Evolutionary conservation across 257 asterid species (phyloP), one percentile per base, ranked within the genome.

Genomic region (Ligustrum vulgare): DNA sequence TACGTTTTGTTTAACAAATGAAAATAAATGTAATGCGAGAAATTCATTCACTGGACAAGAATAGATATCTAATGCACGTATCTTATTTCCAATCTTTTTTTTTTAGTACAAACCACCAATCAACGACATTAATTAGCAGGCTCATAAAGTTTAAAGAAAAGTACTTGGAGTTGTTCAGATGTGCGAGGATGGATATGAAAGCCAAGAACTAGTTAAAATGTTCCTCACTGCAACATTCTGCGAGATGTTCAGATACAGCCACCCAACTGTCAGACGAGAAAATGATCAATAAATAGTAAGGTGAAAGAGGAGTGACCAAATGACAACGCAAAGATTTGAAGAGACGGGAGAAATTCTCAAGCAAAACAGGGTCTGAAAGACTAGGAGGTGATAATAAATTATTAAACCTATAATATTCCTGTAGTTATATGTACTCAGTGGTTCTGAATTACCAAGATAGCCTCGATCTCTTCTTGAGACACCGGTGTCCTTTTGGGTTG

Each of bases 401-500:
- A 69, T 8, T 6, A 47, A 20, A 25, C 13, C 35, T 20, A 60
- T 28, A 2, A 22, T 16, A 54, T 43, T 56, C 45, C 10, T 5
- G 35, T 18, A 32, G 22, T 35, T 16, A 37, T 8, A 68, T 31
- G 13, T 37, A 60, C 12, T 67, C 66, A 47, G 39, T 72, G 20
- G 71, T 71, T 71, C 49, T 34, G 67, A 77, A 87, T 13, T 89
- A 94, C 99, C 99, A 92, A 73, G 80, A 94, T 67, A 65, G 91
- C 83, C 18, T 94, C 99, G 36, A 94, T 94, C 90, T 94, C 99
- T 73, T 92, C 97, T 77, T 80, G 87, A 80, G 99, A 71, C 49
- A 94, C 88, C 0, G 96, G 97, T 66, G 97, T 86, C 84, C 99
- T 79, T 86, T 89, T 92, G 56, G 98, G 98, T 84, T 92, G 99